Percentiles rank a stretch among this genome's conserved stretches.
These are phyloP conservation scores for Gracilaria caudata DNA, from an alignment of 23 red algal species.

Conservation along the genomic window DNA sequence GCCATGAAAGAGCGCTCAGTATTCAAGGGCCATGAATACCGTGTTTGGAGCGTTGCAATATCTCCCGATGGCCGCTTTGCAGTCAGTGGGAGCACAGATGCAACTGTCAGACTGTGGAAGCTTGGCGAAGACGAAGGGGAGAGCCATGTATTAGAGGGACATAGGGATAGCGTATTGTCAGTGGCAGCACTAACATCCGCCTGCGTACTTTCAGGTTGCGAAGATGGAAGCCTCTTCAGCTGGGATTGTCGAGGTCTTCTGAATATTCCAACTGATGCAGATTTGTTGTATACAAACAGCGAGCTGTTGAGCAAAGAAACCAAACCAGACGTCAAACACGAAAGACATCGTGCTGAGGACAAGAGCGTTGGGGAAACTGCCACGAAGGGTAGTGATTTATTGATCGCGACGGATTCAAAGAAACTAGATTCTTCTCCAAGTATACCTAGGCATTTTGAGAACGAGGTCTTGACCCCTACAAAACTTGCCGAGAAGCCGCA, in stretches of 20 bases:
- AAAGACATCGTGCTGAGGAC: not conserved
- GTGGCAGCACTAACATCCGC: constrained; percentile 44
- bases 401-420: not conserved
- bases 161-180: constrained; percentile 63
- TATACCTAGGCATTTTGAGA: constrained; percentile 20
- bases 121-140: constrained; percentile 46
- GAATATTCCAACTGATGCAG: not conserved
- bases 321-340: not conserved
- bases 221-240: constrained; percentile 62
- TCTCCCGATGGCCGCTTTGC: constrained; percentile 62
- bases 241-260: constrained; percentile 41
- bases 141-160: constrained; percentile 52
- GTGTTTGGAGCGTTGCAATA: constrained; percentile 77
- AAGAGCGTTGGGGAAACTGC: not conserved
- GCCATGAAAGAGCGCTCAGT: constrained; percentile 50
- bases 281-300: not conserved
- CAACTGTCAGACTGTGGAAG: constrained; percentile 76
- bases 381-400: not conserved
- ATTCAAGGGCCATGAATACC: constrained; percentile 63
- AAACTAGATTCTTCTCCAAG: not conserved
- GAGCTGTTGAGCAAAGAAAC: not conserved
- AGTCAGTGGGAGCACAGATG: constrained; percentile 67
- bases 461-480: not conserved
- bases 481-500: not conserved
- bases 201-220: constrained; percentile 53